Conservation (phyloP, 164 flowering plant species). For the Chimonanthus salicifolius region DNA sequence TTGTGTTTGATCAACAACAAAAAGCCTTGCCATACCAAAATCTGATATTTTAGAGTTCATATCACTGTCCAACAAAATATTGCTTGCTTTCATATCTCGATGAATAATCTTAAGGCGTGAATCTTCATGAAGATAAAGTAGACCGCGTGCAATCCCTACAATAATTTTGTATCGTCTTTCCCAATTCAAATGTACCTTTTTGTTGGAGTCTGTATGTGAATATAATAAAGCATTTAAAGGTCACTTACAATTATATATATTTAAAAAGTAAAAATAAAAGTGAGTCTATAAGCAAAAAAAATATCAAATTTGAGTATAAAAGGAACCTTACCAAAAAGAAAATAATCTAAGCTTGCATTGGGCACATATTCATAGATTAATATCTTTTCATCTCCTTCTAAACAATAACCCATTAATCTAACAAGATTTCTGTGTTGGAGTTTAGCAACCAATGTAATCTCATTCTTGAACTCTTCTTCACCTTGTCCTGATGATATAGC, state of each 20-base stretch:
- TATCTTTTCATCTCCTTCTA: slow-evolving; percentile 7
- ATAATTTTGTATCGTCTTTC: slow-evolving; percentile 19
- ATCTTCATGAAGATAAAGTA: slow-evolving; percentile 57
- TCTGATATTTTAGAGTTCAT: slow-evolving; percentile 44
- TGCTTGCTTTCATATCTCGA: slow-evolving; percentile 54
- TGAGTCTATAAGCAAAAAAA: no score
- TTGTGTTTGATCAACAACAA: slow-evolving; percentile 21
- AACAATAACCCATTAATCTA: slow-evolving; percentile 10
- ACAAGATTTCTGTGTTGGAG: slow-evolving; percentile 14
- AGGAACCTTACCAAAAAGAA: slow-evolving; percentile 5
- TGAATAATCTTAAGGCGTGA: slow-evolving; percentile 45
- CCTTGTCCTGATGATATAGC: slow-evolving; percentile 8
- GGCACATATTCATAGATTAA: slow-evolving; percentile 13
- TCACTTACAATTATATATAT: no score
- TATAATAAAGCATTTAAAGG: background rate
- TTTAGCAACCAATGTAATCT: slow-evolving; percentile 9
- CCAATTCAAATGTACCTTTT: slow-evolving; percentile 15
- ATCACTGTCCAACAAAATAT: slow-evolving; percentile 37
- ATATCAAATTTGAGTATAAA: background rate
- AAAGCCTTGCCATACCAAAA: slow-evolving; percentile 41
- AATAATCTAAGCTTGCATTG: slow-evolving; percentile 9
- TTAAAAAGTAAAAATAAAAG: no score
- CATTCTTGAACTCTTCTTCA: slow-evolving; percentile 11
- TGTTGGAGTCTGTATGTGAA: background rate
- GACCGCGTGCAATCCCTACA: slow-evolving; percentile 43